Conservation (phyloP, 2,329 filamentous ascomycete species). For the Calonectria crousiana region DNA sequence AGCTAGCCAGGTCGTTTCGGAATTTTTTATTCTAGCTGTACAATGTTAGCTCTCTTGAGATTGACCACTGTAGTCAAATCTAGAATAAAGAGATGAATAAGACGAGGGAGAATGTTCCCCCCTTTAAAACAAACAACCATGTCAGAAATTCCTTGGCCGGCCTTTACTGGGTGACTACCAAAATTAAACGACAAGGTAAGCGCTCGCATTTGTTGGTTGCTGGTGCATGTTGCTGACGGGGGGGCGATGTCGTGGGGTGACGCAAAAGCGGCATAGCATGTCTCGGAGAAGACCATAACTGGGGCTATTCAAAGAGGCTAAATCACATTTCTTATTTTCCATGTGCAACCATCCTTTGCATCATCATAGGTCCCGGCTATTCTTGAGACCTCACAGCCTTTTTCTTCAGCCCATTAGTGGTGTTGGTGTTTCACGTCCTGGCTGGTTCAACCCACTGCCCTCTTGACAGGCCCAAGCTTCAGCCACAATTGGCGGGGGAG, state of each 20-base stretch:
- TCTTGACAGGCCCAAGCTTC: constrained; percentile 7
- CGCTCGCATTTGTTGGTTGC: too few species aligned
- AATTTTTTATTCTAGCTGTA: background rate
- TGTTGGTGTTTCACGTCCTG: background rate
- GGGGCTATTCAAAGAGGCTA: background rate
- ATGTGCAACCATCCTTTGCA: background rate
- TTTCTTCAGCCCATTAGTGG: background rate
- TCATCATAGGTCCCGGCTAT: background rate
- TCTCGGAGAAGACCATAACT: background rate
- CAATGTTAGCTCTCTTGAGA: background rate
- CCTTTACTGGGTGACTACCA: background rate
- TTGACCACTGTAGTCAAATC: constrained; percentile 7
- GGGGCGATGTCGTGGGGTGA: background rate
- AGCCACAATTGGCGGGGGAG: constrained; percentile 34
- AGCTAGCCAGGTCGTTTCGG: background rate
- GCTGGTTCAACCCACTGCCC: background rate
- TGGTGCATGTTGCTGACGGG: background rate
- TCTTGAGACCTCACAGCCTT: background rate
- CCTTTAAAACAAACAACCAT: background rate
- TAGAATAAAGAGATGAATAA: background rate
- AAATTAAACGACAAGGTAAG: background rate
- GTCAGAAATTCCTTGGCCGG: background rate
- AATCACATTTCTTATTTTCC: background rate
- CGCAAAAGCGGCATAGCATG: background rate
- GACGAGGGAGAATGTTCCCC: background rate